These are phyloP conservation scores for Chlorella variabilis DNA, from an alignment of 163 green algal species.

Conservation along the genomic window DNA sequence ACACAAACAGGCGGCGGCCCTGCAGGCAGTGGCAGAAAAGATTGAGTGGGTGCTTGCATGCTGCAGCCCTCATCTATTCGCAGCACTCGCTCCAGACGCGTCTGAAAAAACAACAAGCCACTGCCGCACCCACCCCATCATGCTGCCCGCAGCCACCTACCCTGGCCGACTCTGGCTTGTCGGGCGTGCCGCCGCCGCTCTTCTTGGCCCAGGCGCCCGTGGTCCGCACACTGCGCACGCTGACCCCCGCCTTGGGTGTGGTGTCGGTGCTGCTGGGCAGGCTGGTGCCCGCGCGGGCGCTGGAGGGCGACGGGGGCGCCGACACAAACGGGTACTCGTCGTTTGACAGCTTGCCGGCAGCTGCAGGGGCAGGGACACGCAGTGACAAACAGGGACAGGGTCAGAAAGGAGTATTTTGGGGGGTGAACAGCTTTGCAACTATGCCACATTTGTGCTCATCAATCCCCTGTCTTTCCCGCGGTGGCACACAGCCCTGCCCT, in stretches of 20 bases:
- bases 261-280: conserved; percentile 30
- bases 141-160: background rate
- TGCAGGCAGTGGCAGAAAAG: background rate
- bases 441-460: too few species aligned
- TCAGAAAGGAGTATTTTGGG: too few species aligned
- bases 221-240: conserved; percentile 56
- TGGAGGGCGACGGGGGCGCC: conserved; percentile 22
- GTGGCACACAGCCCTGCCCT: too few species aligned
- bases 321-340: conserved; percentile 89
- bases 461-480: too few species aligned
- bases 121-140: too few species aligned
- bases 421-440: too few species aligned
- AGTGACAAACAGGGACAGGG: too few species aligned
- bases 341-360: conserved; percentile 61
- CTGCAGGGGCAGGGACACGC: conserved; percentile 1
- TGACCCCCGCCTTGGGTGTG: conserved; percentile 36
- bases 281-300: conserved; percentile 11
- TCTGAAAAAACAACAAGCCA: too few species aligned
- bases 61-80: too few species aligned
- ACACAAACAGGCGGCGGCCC: conserved; percentile 79
- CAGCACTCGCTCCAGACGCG: too few species aligned
- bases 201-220: conserved; percentile 68
- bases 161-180: background rate
- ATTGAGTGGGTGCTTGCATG: too few species aligned
- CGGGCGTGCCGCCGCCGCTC: background rate